These are phyloP conservation scores for Lactarius trivialis DNA, from an alignment of 768 basidiomycete species.

Conservation along the genomic window DNA sequence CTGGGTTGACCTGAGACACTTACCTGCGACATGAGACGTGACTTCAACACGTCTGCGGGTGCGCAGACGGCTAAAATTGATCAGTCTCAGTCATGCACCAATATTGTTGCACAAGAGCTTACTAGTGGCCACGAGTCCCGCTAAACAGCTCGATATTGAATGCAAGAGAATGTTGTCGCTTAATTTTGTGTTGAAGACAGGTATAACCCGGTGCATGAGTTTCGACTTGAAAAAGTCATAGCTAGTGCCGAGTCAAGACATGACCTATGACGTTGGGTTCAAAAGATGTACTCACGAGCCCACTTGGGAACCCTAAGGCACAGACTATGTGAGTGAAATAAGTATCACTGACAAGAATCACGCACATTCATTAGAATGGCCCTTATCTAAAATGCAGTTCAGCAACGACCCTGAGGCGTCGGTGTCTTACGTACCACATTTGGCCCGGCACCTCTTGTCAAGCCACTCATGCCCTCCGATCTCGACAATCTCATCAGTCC, in stretches of 20 bases:
- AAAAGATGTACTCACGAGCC: conserved; percentile 55
- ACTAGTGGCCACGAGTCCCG: conserved; percentile 78
- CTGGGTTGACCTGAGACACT: conserved; percentile 24
- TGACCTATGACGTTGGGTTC: neutral
- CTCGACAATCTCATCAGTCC: conserved; percentile 61
- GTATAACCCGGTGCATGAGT: conserved; percentile 46
- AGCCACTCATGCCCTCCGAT: conserved; percentile 63
- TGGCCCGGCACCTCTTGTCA: conserved; percentile 68
- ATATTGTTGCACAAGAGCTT: conserved; percentile 25
- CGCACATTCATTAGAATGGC: conserved; percentile 74
- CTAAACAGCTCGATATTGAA: conserved; percentile 55
- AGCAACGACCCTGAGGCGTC: conserved; percentile 14
- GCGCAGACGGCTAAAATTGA: conserved; percentile 60
- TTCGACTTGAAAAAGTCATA: conserved; percentile 71
- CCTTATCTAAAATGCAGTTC: conserved; percentile 36
- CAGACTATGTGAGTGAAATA: conserved; percentile 9
- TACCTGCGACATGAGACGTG: conserved; percentile 73
- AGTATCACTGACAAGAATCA: conserved; percentile 20
- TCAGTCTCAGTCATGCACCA: neutral
- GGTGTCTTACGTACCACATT: conserved; percentile 50
- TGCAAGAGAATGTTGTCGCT: conserved; percentile 64
- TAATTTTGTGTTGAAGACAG: conserved; percentile 53
- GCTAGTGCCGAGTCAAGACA: conserved; percentile 32
- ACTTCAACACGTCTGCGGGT: conserved; percentile 69
- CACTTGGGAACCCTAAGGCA: conserved; percentile 63